Evolutionary conservation across 805 yeast species (phyloP).

Genomic region (Candida ovalis): DNA sequence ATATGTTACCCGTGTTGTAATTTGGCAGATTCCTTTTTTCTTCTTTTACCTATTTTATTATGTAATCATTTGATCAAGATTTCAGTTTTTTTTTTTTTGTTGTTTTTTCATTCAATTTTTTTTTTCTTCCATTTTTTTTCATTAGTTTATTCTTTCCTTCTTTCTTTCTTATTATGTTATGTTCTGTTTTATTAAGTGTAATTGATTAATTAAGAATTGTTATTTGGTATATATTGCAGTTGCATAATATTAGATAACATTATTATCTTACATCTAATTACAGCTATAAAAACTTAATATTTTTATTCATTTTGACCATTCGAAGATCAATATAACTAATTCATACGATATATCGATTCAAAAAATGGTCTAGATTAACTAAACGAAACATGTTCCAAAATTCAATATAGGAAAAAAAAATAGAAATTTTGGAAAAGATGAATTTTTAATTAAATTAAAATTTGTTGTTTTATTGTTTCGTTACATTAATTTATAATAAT

Average conservation of each 20-base stretch:
- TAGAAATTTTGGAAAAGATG: neutral
- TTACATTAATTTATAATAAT: too few relatives aligned
- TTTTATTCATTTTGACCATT: conserved; percentile 42
- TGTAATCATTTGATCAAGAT: too few relatives aligned
- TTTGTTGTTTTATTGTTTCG: too few relatives aligned
- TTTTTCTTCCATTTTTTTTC: neutral
- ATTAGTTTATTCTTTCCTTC: neutral
- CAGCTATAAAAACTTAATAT: too few relatives aligned
- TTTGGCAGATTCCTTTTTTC: too few relatives aligned
- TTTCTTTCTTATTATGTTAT: neutral
- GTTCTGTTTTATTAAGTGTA: neutral
- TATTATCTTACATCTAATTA: neutral
- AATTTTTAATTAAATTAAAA: neutral
- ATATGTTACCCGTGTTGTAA: too few relatives aligned
- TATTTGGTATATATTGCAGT: neutral
- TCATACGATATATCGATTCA: conserved; percentile 41
- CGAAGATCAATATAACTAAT: conserved; percentile 43
- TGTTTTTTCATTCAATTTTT: neutral
- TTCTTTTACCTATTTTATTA: too few relatives aligned
- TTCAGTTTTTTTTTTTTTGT: neutral
- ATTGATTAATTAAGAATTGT: neutral
- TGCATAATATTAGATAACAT: neutral
- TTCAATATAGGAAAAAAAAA: neutral
- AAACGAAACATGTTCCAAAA: neutral
- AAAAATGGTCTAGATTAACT: conserved; percentile 42